These are phyloP conservation scores for Lachnellula willkommii DNA, from an alignment of 2,329 filamentous ascomycete species.

Conservation along the genomic window DNA sequence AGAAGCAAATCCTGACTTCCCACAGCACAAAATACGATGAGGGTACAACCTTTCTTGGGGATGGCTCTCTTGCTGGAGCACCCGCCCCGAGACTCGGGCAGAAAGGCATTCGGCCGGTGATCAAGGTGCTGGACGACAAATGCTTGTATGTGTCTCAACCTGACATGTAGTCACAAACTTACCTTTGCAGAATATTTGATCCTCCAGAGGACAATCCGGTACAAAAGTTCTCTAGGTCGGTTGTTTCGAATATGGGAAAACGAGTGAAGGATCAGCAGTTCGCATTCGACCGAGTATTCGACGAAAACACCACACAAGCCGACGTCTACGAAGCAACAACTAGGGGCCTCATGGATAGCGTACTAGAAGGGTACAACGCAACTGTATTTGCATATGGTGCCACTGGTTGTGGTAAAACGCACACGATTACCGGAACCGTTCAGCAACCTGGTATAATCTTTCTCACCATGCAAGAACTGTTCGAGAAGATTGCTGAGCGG, in stretches of 20 bases:
- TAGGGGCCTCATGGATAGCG: constrained; percentile 82
- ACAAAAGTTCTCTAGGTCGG: constrained; percentile 76
- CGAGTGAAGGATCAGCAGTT: constrained; percentile 97
- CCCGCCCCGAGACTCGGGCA: constrained; percentile 79
- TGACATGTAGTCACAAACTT: constrained; percentile 1
- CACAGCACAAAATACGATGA: constrained; percentile 60
- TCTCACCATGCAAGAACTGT: constrained; percentile 97
- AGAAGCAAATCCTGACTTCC: constrained; percentile 14
- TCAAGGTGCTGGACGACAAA: constrained; percentile 94
- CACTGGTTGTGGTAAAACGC: constrained; percentile 96
- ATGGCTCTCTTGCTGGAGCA: constrained; percentile 85
- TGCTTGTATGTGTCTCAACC: constrained; percentile 66
- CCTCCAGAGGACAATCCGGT: constrained; percentile 92
- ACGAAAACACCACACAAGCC: constrained; percentile 85
- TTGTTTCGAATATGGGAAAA: constrained; percentile 73
- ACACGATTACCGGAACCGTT: constrained; percentile 89
- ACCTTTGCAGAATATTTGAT: constrained; percentile 73
- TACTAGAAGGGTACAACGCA: constrained; percentile 96
- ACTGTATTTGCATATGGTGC: constrained; percentile 98
- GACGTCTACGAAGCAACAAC: constrained; percentile 96
- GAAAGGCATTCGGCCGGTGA: constrained; percentile 82
- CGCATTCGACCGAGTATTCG: constrained; percentile 92
- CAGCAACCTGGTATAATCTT: constrained; percentile 97
- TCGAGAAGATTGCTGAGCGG: constrained; percentile 88
- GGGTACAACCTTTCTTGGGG: constrained; percentile 86